Conservation (phyloP, 805 yeast species). For the Starmerella bombi region DNA sequence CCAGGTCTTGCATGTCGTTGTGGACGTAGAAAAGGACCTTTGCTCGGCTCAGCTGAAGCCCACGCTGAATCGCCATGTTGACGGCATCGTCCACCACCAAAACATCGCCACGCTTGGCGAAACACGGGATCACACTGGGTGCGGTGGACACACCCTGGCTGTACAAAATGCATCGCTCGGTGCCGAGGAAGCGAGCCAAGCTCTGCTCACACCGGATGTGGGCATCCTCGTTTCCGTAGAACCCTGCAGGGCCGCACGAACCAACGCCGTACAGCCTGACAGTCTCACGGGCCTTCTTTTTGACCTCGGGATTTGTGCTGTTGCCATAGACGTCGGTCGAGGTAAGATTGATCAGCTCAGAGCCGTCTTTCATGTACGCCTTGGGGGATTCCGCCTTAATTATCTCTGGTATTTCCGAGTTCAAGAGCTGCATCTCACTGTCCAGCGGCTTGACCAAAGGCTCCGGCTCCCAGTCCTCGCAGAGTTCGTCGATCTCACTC, state of each 20-base stretch:
- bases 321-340: conserved; percentile 60
- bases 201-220: conserved; percentile 70
- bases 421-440: conserved; percentile 36
- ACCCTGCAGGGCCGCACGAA: conserved; percentile 97
- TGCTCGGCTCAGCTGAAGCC: conserved; percentile 73
- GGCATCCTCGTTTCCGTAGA: conserved; percentile 88
- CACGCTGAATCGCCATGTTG: conserved; percentile 71
- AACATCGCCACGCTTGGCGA: conserved; percentile 87
- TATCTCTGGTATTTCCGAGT: conserved; percentile 50
- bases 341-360: conserved; percentile 49
- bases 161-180: conserved; percentile 68
- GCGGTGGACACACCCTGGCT: conserved; percentile 88
- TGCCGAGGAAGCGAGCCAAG: conserved; percentile 59
- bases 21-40: conserved; percentile 69
- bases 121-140: conserved; percentile 81
- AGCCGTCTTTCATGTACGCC: background rate
- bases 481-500: conserved; percentile 63
- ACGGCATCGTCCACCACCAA: conserved; percentile 76
- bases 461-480: conserved; percentile 87
- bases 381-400: conserved; percentile 8
- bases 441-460: conserved; percentile 50
- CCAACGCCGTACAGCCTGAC: conserved; percentile 80
- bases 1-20: conserved; percentile 75
- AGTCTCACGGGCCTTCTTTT: conserved; percentile 41
- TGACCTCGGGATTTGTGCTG: conserved; percentile 36